Evolutionary conservation across 2,329 filamentous ascomycete species (phyloP).

Genomic region (Neodidymelliopsis sp.): DNA sequence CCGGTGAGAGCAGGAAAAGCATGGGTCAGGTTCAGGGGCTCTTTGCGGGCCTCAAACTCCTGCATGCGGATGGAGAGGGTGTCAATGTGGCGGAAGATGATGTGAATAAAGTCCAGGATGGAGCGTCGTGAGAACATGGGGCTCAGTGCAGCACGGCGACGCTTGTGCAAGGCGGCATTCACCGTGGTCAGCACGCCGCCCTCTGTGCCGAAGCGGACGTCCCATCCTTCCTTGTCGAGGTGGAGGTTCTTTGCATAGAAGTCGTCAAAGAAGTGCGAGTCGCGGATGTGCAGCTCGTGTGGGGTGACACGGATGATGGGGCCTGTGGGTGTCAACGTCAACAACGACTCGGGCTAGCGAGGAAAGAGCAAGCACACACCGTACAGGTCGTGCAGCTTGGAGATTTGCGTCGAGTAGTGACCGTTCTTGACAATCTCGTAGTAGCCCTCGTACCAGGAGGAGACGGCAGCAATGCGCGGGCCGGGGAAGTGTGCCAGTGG

Average conservation of each 20-base stretch:
- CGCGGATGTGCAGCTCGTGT: slow-evolving; percentile 53
- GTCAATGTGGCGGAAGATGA: slow-evolving; percentile 46
- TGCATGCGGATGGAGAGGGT: slow-evolving; percentile 40
- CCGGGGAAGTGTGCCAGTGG: slow-evolving; percentile 56
- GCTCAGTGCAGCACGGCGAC: slow-evolving; percentile 40
- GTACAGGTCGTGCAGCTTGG: slow-evolving; percentile 42
- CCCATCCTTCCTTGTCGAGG: slow-evolving; percentile 47
- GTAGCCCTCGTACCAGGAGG: slow-evolving; percentile 47
- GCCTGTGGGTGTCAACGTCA: slow-evolving; percentile 28
- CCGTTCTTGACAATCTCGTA: slow-evolving; percentile 43
- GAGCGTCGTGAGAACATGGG: slow-evolving; percentile 48
- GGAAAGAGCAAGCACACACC: slow-evolving; percentile 31
- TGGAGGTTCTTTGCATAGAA: slow-evolving; percentile 43
- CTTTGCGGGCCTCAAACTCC: slow-evolving; percentile 40
- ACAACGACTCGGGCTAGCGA: too few relatives aligned
- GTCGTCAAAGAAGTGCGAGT: slow-evolving; percentile 50
- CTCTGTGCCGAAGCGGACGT: slow-evolving; percentile 41
- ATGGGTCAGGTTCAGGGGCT: slow-evolving; percentile 39
- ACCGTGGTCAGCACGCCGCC: slow-evolving; percentile 40
- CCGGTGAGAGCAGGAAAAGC: slow-evolving; percentile 53
- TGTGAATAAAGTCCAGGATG: slow-evolving; percentile 45
- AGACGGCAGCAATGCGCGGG: slow-evolving; percentile 44
- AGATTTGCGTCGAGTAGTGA: slow-evolving; percentile 43
- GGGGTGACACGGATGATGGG: slow-evolving; percentile 55
- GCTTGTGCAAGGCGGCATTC: slow-evolving; percentile 38